Conservation (phyloP, 768 basidiomycete genomes). For the Pleurotus citrinopileatus region DNA sequence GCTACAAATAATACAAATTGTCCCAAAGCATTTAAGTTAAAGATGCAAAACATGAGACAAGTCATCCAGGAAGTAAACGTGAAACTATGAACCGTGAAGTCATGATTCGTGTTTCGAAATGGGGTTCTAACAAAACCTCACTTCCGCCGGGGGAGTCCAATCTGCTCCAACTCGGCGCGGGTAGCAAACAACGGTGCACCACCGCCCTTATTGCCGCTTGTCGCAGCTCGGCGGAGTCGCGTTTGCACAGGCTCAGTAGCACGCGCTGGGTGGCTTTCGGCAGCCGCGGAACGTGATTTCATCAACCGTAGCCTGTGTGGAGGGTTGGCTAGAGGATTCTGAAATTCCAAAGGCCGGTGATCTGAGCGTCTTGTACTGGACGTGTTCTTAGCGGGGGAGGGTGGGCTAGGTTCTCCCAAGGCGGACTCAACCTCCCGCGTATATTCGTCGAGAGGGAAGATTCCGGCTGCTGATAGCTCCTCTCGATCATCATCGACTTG, state of each 20-base stretch:
- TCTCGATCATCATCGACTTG: background rate
- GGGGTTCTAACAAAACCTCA: background rate
- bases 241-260: background rate
- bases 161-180: background rate
- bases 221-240: background rate
- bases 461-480: background rate
- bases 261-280: background rate
- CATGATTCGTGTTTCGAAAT: too few relatives aligned
- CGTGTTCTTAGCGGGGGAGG: background rate
- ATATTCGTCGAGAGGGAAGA: conserved; percentile 1
- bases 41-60: too few relatives aligned
- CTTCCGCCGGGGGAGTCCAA: background rate
- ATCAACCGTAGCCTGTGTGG: background rate
- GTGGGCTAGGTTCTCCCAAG: background rate
- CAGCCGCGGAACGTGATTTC: background rate
- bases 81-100: background rate
- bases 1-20: background rate
- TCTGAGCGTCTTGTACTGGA: background rate
- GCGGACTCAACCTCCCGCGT: background rate
- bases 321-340: background rate
- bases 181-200: background rate
- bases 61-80: too few relatives aligned
- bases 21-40: too few relatives aligned
- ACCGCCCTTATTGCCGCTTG: background rate
- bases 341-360: background rate